These are phyloP conservation scores for Carpinus viminea DNA, from an alignment of 306 rosid genomes.

Conservation along the genomic window DNA sequence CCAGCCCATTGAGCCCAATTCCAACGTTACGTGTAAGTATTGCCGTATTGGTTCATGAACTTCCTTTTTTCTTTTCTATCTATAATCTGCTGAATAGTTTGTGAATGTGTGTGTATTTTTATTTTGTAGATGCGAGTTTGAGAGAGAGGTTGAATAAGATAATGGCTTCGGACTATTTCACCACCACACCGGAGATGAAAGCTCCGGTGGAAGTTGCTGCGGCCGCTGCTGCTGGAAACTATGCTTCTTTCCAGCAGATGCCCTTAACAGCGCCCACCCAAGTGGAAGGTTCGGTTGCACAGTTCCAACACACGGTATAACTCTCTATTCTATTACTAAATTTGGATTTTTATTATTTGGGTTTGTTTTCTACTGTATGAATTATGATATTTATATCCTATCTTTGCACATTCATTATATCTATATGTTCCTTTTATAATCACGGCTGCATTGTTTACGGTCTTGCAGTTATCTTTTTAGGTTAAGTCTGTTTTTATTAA, in stretches of 20 bases:
- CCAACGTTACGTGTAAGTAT: slow-evolving; percentile 66
- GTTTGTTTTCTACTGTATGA: slow-evolving; percentile 11
- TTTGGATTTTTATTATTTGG: neutral
- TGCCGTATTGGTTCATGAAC: neutral
- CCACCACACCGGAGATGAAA: slow-evolving; percentile 87
- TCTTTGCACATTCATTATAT: neutral
- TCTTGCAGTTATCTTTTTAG: neutral
- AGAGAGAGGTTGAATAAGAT: slow-evolving; percentile 85
- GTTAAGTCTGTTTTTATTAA: neutral
- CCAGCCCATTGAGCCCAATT: slow-evolving; percentile 61
- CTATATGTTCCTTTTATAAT: neutral
- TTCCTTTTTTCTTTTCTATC: neutral
- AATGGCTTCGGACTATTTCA: slow-evolving; percentile 85
- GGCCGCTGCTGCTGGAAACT: slow-evolving; percentile 73
- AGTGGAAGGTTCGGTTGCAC: slow-evolving; percentile 55
- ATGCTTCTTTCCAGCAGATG: slow-evolving; percentile 73
- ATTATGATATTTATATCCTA: neutral
- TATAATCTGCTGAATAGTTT: neutral
- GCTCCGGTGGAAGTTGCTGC: slow-evolving; percentile 87
- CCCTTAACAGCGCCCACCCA: slow-evolving; percentile 48
- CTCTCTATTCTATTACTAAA: slow-evolving; percentile 1
- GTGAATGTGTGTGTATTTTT: neutral
- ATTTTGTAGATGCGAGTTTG: slow-evolving; percentile 63
- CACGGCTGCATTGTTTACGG: neutral
- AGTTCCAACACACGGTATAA: slow-evolving; percentile 65